These are phyloP conservation scores for Pythium myriotylum DNA, from an alignment of 352 stramenopile genomes.

Conservation along the genomic window DNA sequence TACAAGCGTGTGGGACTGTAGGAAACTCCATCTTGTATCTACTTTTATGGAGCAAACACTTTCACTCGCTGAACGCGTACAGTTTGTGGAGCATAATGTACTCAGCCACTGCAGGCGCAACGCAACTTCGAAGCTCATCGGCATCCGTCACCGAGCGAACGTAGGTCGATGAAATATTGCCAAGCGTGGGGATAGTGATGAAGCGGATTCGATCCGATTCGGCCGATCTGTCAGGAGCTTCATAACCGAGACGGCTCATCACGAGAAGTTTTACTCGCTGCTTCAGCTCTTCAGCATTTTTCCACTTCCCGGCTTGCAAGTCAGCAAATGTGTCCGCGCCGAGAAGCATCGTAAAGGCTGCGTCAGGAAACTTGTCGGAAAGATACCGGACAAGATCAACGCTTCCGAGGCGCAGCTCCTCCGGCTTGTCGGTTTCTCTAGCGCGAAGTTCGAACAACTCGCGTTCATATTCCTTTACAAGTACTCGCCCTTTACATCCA, in stretches of 20 bases:
- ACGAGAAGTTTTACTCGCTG: conserved; percentile 69
- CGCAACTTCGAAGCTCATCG: conserved; percentile 39
- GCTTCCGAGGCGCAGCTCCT: conserved; percentile 58
- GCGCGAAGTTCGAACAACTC: conserved; percentile 62
- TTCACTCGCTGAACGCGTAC: conserved; percentile 60
- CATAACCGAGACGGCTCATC: conserved; percentile 65
- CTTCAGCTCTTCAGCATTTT: conserved; percentile 74
- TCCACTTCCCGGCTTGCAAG: conserved; percentile 86
- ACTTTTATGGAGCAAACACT: too few species aligned
- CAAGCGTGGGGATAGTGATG: conserved; percentile 57
- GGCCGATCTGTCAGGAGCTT: conserved; percentile 21
- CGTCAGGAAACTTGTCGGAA: conserved; percentile 41
- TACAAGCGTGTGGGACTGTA: conserved; percentile 38
- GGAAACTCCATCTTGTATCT: neutral
- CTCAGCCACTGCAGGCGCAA: conserved; percentile 63
- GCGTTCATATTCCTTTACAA: conserved; percentile 64
- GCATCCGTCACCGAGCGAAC: conserved; percentile 44
- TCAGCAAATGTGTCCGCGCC: conserved; percentile 86
- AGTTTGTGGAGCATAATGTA: conserved; percentile 81
- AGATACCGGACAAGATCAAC: conserved; percentile 77
- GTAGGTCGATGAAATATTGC: conserved; percentile 77
- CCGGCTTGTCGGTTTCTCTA: conserved; percentile 26
- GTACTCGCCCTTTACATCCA: conserved; percentile 32
- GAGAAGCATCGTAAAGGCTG: conserved; percentile 73
- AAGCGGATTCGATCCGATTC: conserved; percentile 41